Evolutionary conservation across 768 basidiomycete genomes (phyloP).

Genomic region (Mycena kentingensis): DNA sequence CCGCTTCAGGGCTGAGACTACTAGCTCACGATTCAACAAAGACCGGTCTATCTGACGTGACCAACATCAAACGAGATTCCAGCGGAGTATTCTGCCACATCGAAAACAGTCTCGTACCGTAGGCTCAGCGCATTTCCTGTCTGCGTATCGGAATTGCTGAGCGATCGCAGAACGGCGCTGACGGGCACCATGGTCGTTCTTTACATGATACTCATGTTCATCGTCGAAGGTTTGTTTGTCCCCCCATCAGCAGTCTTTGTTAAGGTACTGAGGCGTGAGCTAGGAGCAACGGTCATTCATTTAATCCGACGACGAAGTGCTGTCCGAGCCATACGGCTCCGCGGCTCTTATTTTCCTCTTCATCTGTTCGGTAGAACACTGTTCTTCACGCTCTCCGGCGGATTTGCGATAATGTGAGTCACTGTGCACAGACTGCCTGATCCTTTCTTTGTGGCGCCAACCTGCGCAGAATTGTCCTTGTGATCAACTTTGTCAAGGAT

Average conservation of each 20-base stretch:
- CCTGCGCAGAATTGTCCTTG: background rate
- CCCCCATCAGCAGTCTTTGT: background rate
- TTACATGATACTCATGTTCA: background rate
- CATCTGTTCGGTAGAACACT: background rate
- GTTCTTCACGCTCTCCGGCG: background rate
- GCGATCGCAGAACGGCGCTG: background rate
- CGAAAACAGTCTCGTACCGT: background rate
- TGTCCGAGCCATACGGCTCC: background rate
- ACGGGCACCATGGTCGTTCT: background rate
- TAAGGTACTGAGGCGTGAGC: background rate
- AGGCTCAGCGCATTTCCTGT: background rate
- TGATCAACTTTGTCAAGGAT: background rate
- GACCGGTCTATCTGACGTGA: background rate
- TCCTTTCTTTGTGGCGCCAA: background rate
- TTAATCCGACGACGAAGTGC: background rate
- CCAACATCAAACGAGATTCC: background rate
- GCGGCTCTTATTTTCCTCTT: background rate
- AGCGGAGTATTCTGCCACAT: constrained; percentile 5
- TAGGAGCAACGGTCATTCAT: background rate
- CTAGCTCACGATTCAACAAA: background rate
- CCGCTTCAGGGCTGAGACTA: background rate
- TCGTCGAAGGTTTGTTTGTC: background rate
- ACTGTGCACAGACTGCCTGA: background rate
- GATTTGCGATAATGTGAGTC: background rate
- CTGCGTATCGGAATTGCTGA: background rate